These are phyloP conservation scores for Botryococcus braunii DNA, from an alignment of 163 green algal species.

Conservation along the genomic window DNA sequence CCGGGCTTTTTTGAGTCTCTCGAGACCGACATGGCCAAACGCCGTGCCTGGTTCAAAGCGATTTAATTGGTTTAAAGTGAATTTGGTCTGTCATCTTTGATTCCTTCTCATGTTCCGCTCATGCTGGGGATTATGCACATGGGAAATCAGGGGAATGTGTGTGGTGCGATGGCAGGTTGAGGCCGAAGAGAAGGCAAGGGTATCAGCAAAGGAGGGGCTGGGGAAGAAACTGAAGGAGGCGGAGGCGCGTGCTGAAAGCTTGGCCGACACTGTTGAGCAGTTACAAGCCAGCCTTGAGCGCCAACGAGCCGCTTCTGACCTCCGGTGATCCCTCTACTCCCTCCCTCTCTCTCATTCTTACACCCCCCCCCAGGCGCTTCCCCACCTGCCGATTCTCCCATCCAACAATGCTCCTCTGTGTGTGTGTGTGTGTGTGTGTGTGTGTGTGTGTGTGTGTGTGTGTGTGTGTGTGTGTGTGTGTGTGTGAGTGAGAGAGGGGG, in stretches of 20 bases:
- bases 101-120: background rate
- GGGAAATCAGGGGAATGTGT: background rate
- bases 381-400: no score
- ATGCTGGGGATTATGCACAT: background rate
- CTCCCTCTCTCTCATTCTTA: background rate
- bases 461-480: no score
- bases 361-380: no score
- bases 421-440: no score
- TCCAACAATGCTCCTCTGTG: no score
- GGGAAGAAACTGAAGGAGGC: slow-evolving; percentile 39
- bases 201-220: slow-evolving; percentile 30
- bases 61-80: no score
- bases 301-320: slow-evolving; percentile 19
- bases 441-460: no score
- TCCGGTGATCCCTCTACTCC: slow-evolving; percentile 3
- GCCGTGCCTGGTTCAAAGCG: no score
- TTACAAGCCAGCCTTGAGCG: slow-evolving; percentile 67
- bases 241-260: slow-evolving; percentile 54
- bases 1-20: background rate
- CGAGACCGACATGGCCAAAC: no score
- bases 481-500: no score
- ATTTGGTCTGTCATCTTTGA: no score
- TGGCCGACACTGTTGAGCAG: slow-evolving; percentile 58
- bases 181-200: slow-evolving; percentile 33
- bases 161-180: slow-evolving; percentile 14